phyloP scores from a whole-genome alignment of 2,329 filamentous ascomycete species.

The Pseudophaeomoniella oleicola region DNA sequence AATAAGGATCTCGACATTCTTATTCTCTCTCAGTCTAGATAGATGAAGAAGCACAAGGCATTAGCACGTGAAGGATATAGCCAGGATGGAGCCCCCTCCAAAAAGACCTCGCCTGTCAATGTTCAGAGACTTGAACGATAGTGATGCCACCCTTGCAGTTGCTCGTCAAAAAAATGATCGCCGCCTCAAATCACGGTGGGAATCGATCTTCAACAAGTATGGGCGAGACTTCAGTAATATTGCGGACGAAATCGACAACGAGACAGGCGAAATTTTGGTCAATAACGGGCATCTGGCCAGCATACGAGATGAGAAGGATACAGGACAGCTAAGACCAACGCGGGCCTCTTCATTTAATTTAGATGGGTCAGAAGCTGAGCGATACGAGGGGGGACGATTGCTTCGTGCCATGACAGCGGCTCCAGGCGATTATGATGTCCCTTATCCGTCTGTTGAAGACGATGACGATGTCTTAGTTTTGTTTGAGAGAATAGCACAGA shows the following conservation, averaged over 20 bases:
- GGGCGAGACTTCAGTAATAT: constrained; percentile 66
- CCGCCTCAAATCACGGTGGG: constrained; percentile 69
- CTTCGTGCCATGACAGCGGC: constrained; percentile 10
- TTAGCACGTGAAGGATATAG: too few species aligned
- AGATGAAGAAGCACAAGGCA: too few species aligned
- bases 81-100: constrained; percentile 19
- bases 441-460: constrained; percentile 2
- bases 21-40: too few species aligned
- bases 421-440: constrained; percentile 4
- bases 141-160: constrained; percentile 32
- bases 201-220: constrained; percentile 82
- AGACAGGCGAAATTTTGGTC: constrained; percentile 68
- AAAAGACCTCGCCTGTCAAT: constrained; percentile 45
- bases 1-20: too few species aligned
- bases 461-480: constrained; percentile 10
- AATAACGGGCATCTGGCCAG: constrained; percentile 72
- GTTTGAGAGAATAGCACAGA: constrained; percentile 12
- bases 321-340: constrained; percentile 13
- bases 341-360: background rate
- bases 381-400: constrained; percentile 7
- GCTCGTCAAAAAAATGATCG: constrained; percentile 52
- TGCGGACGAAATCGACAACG: constrained; percentile 79
- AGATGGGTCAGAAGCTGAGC: background rate
- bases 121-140: constrained; percentile 9
- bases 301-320: constrained; percentile 44